phyloP scores from a whole-genome alignment of 192 early-diverging fungal genomes.

The Dimargaris xerosporica region DNA sequence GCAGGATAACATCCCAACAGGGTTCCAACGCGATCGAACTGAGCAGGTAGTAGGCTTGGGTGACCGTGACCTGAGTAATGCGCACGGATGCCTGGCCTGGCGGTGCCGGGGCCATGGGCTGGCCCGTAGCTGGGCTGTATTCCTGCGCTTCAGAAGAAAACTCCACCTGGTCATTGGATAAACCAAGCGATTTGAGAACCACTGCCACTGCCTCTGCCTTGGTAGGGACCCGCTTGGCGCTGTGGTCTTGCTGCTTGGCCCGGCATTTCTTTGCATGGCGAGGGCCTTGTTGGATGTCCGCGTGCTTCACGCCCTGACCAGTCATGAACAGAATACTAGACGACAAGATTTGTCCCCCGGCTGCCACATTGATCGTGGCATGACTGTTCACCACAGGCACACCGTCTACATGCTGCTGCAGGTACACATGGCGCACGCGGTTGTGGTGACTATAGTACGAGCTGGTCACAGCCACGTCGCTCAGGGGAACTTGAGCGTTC shows the following conservation, averaged over 20 bases:
- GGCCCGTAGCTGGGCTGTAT: not conserved
- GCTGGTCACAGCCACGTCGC: no score
- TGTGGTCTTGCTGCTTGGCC: not conserved
- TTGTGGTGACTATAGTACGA: no score
- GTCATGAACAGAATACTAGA: conserved; percentile 42
- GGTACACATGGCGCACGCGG: conserved; percentile 52
- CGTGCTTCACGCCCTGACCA: not conserved
- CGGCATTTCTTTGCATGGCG: not conserved
- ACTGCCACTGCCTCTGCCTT: not conserved
- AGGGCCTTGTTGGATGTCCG: not conserved
- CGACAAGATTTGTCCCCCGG: conserved; percentile 38
- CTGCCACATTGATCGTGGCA: conserved; percentile 55
- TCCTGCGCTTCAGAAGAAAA: no score
- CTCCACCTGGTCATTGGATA: no score
- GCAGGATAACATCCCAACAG: not conserved
- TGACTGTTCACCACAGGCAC: conserved; percentile 51
- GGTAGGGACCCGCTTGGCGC: not conserved
- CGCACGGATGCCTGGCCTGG: not conserved
- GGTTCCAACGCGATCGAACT: no score
- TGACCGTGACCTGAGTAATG: not conserved
- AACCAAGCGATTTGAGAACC: not conserved
- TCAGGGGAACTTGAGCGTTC: no score
- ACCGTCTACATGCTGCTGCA: conserved; percentile 35
- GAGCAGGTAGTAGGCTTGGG: not conserved
- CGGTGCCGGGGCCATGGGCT: not conserved